Evolutionary conservation across 805 yeast genomes (phyloP).

Genomic region (Candida maris): DNA sequence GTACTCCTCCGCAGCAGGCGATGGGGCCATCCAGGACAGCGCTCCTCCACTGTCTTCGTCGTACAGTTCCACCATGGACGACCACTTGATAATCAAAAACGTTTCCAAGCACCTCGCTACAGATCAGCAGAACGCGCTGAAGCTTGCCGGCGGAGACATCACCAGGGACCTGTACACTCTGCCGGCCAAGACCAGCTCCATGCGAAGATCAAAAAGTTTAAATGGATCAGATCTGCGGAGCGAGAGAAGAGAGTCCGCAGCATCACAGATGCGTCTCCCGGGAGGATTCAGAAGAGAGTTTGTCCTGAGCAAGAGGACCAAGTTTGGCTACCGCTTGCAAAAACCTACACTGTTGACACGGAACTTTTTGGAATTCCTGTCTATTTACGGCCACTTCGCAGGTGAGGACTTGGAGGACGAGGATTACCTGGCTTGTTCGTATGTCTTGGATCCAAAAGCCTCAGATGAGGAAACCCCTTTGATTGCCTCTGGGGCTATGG

Average conservation of each 20-base stretch:
- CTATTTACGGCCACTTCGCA: conserved; percentile 82
- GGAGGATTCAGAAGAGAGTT: conserved; percentile 81
- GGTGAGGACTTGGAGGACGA: conserved; percentile 77
- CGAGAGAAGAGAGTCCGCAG: conserved; percentile 57
- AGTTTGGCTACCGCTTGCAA: conserved; percentile 27
- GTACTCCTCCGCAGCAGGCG: conserved; percentile 7
- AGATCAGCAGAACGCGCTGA: conserved; percentile 32
- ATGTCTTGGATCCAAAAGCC: conserved; percentile 10
- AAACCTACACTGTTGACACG: conserved; percentile 54
- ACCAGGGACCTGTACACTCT: conserved; percentile 44
- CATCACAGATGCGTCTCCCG: conserved; percentile 69
- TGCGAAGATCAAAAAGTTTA: conserved; percentile 28
- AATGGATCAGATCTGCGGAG: conserved; percentile 26
- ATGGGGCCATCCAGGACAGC: conserved; percentile 2
- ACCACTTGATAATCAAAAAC: conserved; percentile 32
- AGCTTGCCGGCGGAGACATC: conserved; percentile 48
- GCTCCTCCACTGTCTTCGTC: conserved; percentile 15
- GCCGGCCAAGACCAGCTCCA: conserved; percentile 11
- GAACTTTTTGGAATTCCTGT: conserved; percentile 72
- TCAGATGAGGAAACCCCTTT: conserved; percentile 38
- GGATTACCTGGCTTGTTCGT: conserved; percentile 53
- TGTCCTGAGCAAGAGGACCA: conserved; percentile 34
- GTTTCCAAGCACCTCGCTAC: conserved; percentile 37
- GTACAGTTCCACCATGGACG: conserved; percentile 28
- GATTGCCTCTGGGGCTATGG: conserved; percentile 9